Conservation (phyloP, 2,329 filamentous ascomycete species). For the Aschersonia sp. region DNA sequence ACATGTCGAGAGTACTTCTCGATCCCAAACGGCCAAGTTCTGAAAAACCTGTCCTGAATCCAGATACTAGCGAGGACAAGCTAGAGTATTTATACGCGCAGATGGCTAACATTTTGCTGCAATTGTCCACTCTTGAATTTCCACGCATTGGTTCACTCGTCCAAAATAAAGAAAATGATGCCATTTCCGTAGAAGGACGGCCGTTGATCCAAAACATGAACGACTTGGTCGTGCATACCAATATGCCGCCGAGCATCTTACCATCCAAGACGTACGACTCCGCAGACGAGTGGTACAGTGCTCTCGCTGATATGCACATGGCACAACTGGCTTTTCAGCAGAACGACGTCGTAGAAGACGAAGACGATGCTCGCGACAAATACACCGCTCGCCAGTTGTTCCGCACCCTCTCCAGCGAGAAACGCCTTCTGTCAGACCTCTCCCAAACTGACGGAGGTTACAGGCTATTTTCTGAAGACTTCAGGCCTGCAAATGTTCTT, state of each 20-base stretch:
- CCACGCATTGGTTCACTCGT: slow-evolving; percentile 21
- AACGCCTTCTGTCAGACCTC: slow-evolving; percentile 2
- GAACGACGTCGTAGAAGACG: slow-evolving; percentile 19
- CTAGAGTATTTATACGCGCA: slow-evolving; percentile 21
- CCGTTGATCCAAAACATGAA: slow-evolving; percentile 26
- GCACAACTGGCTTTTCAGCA: slow-evolving; percentile 20
- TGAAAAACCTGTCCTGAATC: slow-evolving; percentile 17
- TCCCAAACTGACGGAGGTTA: slow-evolving; percentile 3
- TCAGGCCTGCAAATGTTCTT: slow-evolving; percentile 18
- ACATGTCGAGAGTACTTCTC: slow-evolving; percentile 14
- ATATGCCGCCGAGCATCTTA: slow-evolving; percentile 9
- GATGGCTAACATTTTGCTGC: slow-evolving; percentile 25
- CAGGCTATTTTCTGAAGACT: slow-evolving; percentile 10
- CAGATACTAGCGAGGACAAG: slow-evolving; percentile 15
- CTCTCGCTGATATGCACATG: slow-evolving; percentile 21
- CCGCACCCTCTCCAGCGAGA: slow-evolving; percentile 10
- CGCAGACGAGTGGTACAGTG: slow-evolving; percentile 16
- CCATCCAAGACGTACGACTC: slow-evolving; percentile 13
- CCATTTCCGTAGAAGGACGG: slow-evolving; percentile 14
- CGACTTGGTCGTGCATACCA: slow-evolving; percentile 12
- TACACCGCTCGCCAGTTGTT: slow-evolving; percentile 19
- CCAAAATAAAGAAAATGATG: slow-evolving; percentile 9
- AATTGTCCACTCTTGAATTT: slow-evolving; percentile 20
- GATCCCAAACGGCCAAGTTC: slow-evolving; percentile 9
- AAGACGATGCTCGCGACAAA: slow-evolving; percentile 15